Conservation (phyloP, 257 asterid species). For the Phtheirospermum japonicum region DNA sequence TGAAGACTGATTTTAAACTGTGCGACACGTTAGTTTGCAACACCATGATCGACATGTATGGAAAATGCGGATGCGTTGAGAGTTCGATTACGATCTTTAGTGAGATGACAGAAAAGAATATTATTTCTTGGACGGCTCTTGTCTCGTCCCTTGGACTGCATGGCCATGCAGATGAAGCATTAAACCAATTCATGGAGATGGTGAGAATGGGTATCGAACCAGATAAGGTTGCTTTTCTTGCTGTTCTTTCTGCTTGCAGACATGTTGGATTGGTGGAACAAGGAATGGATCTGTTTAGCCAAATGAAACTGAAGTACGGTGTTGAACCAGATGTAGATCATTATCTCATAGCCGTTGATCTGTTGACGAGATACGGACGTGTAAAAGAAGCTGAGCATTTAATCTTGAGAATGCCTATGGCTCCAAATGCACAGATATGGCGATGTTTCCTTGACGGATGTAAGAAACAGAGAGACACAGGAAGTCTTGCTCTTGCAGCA, state of each 20-base stretch:
- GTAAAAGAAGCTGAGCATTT: conserved; percentile 67
- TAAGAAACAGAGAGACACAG: conserved; percentile 43
- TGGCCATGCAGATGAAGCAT: conserved; percentile 63
- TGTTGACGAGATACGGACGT: conserved; percentile 65
- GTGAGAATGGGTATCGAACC: conserved; percentile 47
- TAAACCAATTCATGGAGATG: conserved; percentile 60
- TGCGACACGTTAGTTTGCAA: conserved; percentile 70
- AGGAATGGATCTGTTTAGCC: conserved; percentile 58
- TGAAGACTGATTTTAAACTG: conserved; percentile 41
- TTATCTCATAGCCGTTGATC: conserved; percentile 61
- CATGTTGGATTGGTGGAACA: conserved; percentile 70
- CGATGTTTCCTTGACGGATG: conserved; percentile 79
- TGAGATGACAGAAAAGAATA: conserved; percentile 42
- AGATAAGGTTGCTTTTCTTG: conserved; percentile 59
- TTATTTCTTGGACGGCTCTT: conserved; percentile 71
- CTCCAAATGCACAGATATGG: conserved; percentile 76
- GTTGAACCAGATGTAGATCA: conserved; percentile 78
- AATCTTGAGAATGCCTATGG: conserved; percentile 71
- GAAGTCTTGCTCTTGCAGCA: conserved; percentile 28
- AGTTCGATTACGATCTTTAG: conserved; percentile 56
- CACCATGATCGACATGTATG: conserved; percentile 78
- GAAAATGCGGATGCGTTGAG: conserved; percentile 67
- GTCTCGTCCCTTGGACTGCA: conserved; percentile 67
- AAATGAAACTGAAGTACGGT: conserved; percentile 50
- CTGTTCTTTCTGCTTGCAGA: conserved; percentile 81